Conservation (phyloP, 441 rosid genomes). For the Gossypium trilobum region DNA sequence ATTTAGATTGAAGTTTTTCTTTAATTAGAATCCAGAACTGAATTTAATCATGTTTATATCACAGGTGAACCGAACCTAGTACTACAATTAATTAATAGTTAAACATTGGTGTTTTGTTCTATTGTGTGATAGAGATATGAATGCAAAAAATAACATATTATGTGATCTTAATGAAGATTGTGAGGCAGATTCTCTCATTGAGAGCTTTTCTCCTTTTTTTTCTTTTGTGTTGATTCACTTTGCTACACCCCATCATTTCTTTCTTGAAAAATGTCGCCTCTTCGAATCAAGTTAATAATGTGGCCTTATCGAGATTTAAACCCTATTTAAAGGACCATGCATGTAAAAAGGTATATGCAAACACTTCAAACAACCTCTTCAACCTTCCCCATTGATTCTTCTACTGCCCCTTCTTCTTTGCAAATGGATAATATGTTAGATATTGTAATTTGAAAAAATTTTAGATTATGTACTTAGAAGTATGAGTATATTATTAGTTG, state of each 20-base stretch:
- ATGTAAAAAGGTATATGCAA: background rate
- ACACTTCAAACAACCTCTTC: background rate
- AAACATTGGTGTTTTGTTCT: background rate
- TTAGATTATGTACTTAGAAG: background rate
- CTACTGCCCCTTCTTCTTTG: background rate
- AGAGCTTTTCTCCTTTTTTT: background rate
- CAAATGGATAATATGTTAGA: background rate
- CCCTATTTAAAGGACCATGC: background rate
- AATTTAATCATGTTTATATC: background rate
- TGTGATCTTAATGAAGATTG: too few relatives aligned
- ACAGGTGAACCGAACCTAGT: background rate
- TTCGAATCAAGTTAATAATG: background rate
- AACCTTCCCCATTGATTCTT: background rate
- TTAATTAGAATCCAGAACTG: too few relatives aligned
- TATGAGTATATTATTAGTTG: background rate
- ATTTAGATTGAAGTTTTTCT: background rate
- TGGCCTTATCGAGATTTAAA: background rate
- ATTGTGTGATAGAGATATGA: background rate
- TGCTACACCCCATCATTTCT: background rate
- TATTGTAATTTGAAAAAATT: background rate
- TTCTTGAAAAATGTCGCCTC: background rate
- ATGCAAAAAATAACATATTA: background rate
- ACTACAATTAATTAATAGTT: background rate
- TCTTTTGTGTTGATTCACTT: background rate
- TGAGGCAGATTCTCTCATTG: background rate